Evolutionary conservation across 129 eudicot species (phyloP), one percentile per base, ranked within the genome.

Genomic region (Glebionis coronaria): DNA sequence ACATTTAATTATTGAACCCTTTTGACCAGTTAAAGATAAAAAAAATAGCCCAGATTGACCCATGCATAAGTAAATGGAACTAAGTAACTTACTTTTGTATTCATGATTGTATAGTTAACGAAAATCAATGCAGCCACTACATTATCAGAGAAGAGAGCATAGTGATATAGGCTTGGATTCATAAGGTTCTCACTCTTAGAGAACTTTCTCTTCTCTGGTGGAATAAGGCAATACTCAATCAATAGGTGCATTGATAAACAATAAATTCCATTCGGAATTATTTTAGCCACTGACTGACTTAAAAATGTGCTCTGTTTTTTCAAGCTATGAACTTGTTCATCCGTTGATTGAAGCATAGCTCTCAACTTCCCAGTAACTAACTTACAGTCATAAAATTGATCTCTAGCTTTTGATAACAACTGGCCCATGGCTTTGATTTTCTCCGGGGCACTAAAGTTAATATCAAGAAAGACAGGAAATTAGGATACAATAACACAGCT

Each of bases 261-360:
- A 53, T 93, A 97, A 71, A 93, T 85, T 50, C 95, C 97, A 81
- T 93, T 93, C 11, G 99, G 99, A 67, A 93, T 79, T 8, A 97
- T 93, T 80, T 93, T 93, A 19, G 99, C 95, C n/a, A 95, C 97
- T 51, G 89, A 65, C 58, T 93, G 99, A 75, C 97, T 93, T 60
- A 93, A 73, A 74, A 89, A 93, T 6, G 99, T 86, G 82, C 97
- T 93, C 77, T 93, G 97, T 68, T 89, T 93, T 77, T 93, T 93
- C 73, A 86, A 81, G 81, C 95, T 89, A 61, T 95, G 76, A 62
- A 93, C 97, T 80, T 93, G 93, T 71, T 93, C 95, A 73, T 93
- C 99, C n/a, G 97, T 88, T 10, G 99, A 82, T 78, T 93, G 95
- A 35, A 93, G 95, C 97, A 93, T 93, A 16, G 97, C 95, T 79